A percentile compares a stretch with the other conserved stretches of the same genome.
Evolutionary conservation across 2,329 filamentous ascomycete species (phyloP).

Genomic region (Diplodia sapinea): DNA sequence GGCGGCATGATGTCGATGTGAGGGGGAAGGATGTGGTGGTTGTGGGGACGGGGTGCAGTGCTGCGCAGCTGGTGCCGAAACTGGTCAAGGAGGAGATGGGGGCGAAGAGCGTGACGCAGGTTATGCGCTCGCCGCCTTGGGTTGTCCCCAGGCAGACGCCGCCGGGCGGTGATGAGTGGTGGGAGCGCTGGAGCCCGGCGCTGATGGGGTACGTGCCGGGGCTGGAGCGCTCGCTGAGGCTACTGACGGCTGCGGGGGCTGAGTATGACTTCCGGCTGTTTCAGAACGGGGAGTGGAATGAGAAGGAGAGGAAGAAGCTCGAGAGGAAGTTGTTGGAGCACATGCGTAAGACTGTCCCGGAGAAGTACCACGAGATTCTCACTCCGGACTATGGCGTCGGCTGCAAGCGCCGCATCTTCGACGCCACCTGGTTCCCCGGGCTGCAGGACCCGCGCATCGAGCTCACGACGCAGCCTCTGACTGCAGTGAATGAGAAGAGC

Average conservation of each 20-base stretch:
- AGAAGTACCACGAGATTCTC: conserved; percentile 66
- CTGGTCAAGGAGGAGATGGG: conserved; percentile 53
- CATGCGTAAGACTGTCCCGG: conserved; percentile 59
- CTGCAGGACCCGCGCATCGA: conserved; percentile 61
- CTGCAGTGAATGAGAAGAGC: conserved; percentile 55
- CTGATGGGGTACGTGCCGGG: conserved; percentile 59
- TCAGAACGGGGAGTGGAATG: conserved; percentile 47
- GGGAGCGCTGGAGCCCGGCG: conserved; percentile 54
- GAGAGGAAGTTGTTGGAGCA: conserved; percentile 54
- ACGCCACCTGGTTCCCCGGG: conserved; percentile 61
- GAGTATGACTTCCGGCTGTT: conserved; percentile 57
- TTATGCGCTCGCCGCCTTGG: conserved; percentile 66
- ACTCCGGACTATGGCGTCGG: conserved; percentile 67
- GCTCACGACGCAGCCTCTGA: conserved; percentile 59
- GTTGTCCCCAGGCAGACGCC: conserved; percentile 52
- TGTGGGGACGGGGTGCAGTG: conserved; percentile 64
- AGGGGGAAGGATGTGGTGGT: conserved; percentile 63
- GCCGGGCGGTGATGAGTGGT: conserved; percentile 50
- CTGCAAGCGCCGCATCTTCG: conserved; percentile 69
- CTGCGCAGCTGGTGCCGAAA: conserved; percentile 62
- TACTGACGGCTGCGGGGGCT: conserved; percentile 51
- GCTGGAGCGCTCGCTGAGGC: conserved; percentile 54
- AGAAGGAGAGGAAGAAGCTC: conserved; percentile 46
- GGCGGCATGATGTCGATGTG: conserved; percentile 60
- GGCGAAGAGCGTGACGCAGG: conserved; percentile 63